Percentiles rank a stretch among this genome's conserved stretches.
These are phyloP conservation scores for Boletus subparvulus DNA, from an alignment of 768 basidiomycete species.

Conservation along the genomic window DNA sequence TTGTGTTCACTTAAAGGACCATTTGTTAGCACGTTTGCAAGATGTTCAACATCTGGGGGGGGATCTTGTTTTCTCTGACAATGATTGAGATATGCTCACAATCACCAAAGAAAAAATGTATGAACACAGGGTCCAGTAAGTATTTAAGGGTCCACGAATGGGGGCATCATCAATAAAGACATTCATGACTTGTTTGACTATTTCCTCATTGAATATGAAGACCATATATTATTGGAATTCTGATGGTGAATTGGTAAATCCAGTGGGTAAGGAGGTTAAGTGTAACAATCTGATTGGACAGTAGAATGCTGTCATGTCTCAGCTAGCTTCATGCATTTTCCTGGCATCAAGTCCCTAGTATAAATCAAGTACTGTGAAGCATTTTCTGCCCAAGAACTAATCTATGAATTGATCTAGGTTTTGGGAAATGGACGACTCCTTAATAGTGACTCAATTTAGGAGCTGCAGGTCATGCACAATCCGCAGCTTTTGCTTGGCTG, in stretches of 20 bases:
- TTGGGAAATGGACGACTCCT: neutral
- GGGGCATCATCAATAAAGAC: neutral
- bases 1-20: too few species aligned
- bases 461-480: neutral
- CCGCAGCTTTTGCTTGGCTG: neutral
- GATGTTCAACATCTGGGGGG: too few species aligned
- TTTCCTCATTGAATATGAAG: neutral
- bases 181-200: neutral
- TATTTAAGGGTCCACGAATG: neutral
- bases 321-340: neutral
- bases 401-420: neutral
- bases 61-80: too few species aligned
- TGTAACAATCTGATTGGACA: neutral
- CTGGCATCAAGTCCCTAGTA: neutral
- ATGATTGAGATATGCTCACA: too few species aligned
- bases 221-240: neutral
- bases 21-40: too few species aligned
- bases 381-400: neutral
- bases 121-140: too few species aligned
- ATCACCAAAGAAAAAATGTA: too few species aligned
- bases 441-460: neutral
- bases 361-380: neutral
- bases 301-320: neutral
- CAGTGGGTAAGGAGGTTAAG: neutral
- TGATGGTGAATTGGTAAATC: neutral